Evolutionary conservation across 2,329 filamentous ascomycete genomes (phyloP), one percentile per base, ranked within the genome.

Genomic region (Colletotrichum endophyticum): DNA sequence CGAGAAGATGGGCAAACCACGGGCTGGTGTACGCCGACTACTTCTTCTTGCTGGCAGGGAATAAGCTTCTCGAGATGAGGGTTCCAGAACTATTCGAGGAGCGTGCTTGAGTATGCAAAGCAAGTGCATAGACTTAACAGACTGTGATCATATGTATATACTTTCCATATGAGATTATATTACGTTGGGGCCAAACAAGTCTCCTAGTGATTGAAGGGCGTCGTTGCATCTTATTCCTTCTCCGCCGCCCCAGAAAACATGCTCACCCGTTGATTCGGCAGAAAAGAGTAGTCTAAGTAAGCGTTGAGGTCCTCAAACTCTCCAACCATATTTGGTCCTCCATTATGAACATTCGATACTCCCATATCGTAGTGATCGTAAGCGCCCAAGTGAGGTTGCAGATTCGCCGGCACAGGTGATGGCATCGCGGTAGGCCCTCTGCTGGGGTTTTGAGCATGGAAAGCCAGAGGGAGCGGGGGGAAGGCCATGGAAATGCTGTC

Each of bases 1-100:
- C 86, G 28, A 82, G 84, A 63, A 83, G 84, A 39, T 88, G 87
- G 80, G 84, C 84, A 8, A 82, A 89, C 70, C 87, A 89, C 79
- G 87, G 87, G 1, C 76, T 89, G 25, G 87, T 89, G 1, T 89
- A 89, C 79, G 88, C 88, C 1, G 88, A 89, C 75, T 89, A 89
- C 78, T 89, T 84, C 72, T 84, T 89, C 36, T 73, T 89, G 16
- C 81, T 88, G 36, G 83, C 87, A 44, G 87, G 88, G 8, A 89
- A 89, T 69, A 85, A 85, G 72, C 73, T 87, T n/a, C 74, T 88
- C 64, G 79, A 82, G 4, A 81, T 83, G 81, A 78, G 81, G 6
- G 73, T 79, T 34, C 70, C 32, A 27, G 59, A 36, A 3, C 6
- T 70, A 6, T 70, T 70, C 16, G 66, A 70, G 15, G 19, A 28